Evolutionary conservation across 805 yeast genomes (phyloP).

Genomic region (Saccharomycopsis guyanensis): DNA sequence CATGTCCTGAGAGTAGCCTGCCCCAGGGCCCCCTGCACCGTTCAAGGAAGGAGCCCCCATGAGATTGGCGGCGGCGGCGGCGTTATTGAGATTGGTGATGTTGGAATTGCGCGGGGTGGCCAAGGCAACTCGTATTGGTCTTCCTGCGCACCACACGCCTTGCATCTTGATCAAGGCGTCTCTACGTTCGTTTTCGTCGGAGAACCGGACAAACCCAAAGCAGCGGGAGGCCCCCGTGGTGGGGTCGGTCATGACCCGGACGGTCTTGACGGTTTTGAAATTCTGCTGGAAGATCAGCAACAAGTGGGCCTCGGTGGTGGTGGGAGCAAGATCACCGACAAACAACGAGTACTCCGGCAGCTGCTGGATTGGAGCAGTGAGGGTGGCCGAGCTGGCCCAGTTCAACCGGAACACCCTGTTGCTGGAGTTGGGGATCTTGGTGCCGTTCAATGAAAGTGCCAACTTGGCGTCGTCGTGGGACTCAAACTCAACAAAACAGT

Average conservation of each 20-base stretch:
- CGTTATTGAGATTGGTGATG: conserved; percentile 7
- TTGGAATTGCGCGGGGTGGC: conserved; percentile 62
- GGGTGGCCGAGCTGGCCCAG: conserved; percentile 81
- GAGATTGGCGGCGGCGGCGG: conserved; percentile 11
- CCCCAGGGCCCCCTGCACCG: not conserved
- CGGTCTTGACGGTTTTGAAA: conserved; percentile 65
- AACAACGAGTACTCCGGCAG: conserved; percentile 71
- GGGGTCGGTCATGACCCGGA: conserved; percentile 82
- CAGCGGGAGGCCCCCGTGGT: conserved; percentile 33
- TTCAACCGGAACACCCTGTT: conserved; percentile 64
- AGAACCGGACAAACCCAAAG: conserved; percentile 54
- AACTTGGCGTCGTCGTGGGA: conserved; percentile 60
- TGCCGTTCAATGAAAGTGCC: conserved; percentile 61
- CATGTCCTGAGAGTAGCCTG: conserved; percentile 8
- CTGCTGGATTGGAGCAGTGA: conserved; percentile 61
- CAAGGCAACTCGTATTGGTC: conserved; percentile 67
- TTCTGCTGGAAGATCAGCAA: conserved; percentile 62
- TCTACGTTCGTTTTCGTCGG: conserved; percentile 60
- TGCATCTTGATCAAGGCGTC: conserved; percentile 68
- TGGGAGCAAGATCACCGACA: conserved; percentile 77
- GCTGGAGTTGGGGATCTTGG: conserved; percentile 48
- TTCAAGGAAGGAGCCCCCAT: not conserved
- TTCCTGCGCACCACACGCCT: conserved; percentile 73
- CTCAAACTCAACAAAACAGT: conserved; percentile 73
- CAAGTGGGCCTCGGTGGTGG: conserved; percentile 74